These are phyloP conservation scores for Purshia tridentata DNA, from an alignment of 306 rosid species.

Conservation along the genomic window DNA sequence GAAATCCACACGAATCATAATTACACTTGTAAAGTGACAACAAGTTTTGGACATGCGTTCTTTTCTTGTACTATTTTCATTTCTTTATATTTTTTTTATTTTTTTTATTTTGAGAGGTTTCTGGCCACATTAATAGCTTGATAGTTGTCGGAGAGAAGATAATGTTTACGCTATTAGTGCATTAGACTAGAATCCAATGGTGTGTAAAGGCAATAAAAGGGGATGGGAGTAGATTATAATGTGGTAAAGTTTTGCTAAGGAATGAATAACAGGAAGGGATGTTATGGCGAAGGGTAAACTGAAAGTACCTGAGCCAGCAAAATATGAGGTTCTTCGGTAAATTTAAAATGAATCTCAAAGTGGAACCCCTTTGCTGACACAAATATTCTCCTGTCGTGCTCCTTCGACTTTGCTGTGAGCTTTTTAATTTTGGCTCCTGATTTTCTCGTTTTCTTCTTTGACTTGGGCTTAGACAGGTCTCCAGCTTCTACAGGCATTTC, in stretches of 20 bases:
- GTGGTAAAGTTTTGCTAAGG: background rate
- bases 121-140: background rate
- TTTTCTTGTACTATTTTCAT: background rate
- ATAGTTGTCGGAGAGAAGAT: background rate
- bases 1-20: background rate
- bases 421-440: slow-evolving; percentile 20
- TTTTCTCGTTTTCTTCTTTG: slow-evolving; percentile 27
- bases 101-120: background rate
- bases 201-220: background rate
- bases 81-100: background rate
- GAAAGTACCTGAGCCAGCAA: slow-evolving; percentile 74
- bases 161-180: background rate
- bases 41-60: background rate
- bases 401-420: slow-evolving; percentile 26
- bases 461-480: slow-evolving; percentile 21
- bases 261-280: background rate
- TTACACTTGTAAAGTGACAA: background rate
- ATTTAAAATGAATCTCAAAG: slow-evolving; percentile 72
- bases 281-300: slow-evolving; percentile 6
- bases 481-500: slow-evolving; percentile 18
- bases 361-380: slow-evolving; percentile 54
- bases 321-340: slow-evolving; percentile 62
- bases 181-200: background rate
- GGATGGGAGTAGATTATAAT: background rate
- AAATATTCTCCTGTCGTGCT: slow-evolving; percentile 46